phyloP scores from a whole-genome alignment of 768 basidiomycete species.

The Hericium coralloides region DNA sequence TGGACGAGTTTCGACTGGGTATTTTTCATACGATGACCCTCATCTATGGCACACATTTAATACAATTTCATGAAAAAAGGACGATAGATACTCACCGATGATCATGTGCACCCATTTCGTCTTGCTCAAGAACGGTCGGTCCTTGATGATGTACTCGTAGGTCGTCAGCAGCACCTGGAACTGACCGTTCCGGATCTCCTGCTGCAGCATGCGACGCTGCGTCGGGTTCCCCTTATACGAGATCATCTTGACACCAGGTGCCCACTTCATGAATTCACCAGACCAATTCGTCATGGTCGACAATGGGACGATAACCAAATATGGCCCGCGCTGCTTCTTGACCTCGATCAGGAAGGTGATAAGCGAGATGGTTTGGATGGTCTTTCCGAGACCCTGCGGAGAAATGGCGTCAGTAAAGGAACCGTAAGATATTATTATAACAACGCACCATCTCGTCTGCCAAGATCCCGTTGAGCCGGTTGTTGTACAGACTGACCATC shows the following conservation, averaged over 20 bases:
- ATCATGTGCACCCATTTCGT: conserved; percentile 98
- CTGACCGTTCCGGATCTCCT: conserved; percentile 65
- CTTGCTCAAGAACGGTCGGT: conserved; percentile 82
- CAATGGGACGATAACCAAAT: conserved; percentile 90
- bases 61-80: not conserved
- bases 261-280: conserved; percentile 97
- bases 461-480: conserved; percentile 88
- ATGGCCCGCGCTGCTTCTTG: conserved; percentile 89
- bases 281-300: conserved; percentile 98
- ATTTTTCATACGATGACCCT: conserved; percentile 98
- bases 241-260: conserved; percentile 68
- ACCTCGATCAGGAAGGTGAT: conserved; percentile 88
- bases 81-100: conserved; percentile 52
- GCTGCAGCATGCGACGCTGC: conserved; percentile 71
- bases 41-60: conserved; percentile 39
- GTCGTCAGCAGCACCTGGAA: conserved; percentile 94
- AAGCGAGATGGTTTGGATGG: conserved; percentile 92
- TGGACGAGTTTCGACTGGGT: conserved; percentile 82
- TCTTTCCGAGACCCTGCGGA: conserved; percentile 84
- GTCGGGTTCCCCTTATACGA: conserved; percentile 90
- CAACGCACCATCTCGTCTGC: conserved; percentile 83
- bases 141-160: conserved; percentile 97
- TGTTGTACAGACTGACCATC: conserved; percentile 98
- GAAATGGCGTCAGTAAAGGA: not conserved
- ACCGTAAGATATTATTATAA: conserved; percentile 5